These are phyloP conservation scores for Cryptococcus sp. DNA, from an alignment of 1,284 basidiomycete genomes.

Conservation along the genomic window DNA sequence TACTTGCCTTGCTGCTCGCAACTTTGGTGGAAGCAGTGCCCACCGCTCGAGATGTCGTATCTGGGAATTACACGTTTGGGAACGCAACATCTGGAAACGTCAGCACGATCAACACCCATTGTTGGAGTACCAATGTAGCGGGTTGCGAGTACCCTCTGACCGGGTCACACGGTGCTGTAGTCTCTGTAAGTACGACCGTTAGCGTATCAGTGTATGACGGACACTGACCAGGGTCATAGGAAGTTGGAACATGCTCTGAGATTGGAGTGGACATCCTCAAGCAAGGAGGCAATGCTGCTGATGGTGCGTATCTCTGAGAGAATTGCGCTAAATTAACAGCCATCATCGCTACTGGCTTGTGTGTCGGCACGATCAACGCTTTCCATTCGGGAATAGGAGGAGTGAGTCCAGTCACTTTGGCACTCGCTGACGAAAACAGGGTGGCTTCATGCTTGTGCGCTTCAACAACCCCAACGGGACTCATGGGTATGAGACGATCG, in stretches of 20 bases:
- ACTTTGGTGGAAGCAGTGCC: too few species aligned
- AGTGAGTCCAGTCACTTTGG: slow-evolving; percentile 10
- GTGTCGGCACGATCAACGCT: slow-evolving; percentile 51
- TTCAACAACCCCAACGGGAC: slow-evolving; percentile 30
- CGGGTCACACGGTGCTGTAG: slow-evolving; percentile 29
- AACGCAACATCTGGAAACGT: too few species aligned
- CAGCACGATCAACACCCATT: slow-evolving; percentile 2
- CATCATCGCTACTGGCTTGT: slow-evolving; percentile 49
- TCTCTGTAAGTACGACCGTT: slow-evolving; percentile 18
- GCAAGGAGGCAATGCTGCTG: slow-evolving; percentile 53
- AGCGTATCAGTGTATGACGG: background rate
- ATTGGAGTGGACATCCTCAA: slow-evolving; percentile 50
- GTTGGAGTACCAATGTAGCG: slow-evolving; percentile 25
- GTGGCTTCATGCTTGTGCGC: slow-evolving; percentile 34
- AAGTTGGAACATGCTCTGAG: slow-evolving; percentile 53
- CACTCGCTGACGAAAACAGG: slow-evolving; percentile 10
- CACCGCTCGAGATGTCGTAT: too few species aligned
- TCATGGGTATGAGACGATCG: slow-evolving; percentile 48
- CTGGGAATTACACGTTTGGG: too few species aligned
- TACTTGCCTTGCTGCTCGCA: too few species aligned
- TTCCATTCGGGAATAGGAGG: slow-evolving; percentile 55
- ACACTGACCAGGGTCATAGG: slow-evolving; percentile 8
- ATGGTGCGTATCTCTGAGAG: slow-evolving; percentile 30
- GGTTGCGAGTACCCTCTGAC: slow-evolving; percentile 29
- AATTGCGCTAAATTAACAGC: background rate